These are phyloP conservation scores for Cymbidium sinense DNA, from an alignment of 106 monocot genomes.

Conservation along the genomic window DNA sequence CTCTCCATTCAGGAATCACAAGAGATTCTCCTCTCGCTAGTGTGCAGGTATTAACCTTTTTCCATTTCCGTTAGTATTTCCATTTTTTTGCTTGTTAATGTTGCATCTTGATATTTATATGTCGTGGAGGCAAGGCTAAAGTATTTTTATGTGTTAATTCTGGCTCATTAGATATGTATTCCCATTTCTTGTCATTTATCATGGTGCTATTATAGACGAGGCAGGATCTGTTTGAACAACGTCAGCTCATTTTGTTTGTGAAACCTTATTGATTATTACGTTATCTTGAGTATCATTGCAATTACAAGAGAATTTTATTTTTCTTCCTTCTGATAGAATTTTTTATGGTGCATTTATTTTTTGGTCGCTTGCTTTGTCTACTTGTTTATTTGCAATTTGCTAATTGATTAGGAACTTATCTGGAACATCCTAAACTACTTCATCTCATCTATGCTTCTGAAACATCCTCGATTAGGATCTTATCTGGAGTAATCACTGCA, in stretches of 20 bases:
- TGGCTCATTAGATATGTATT: not conserved
- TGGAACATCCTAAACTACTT: too few species aligned
- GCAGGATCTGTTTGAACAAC: not conserved
- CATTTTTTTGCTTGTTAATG: not conserved
- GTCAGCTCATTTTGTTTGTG: not conserved
- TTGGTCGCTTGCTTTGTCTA: too few species aligned
- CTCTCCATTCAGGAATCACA: slow-evolving; percentile 64
- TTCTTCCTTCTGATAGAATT: not conserved
- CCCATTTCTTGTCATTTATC: not conserved
- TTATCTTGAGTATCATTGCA: not conserved
- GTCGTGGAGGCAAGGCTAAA: not conserved
- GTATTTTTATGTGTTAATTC: not conserved
- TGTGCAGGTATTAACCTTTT: slow-evolving; percentile 48
- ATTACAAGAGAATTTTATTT: not conserved
- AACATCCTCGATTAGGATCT: too few species aligned
- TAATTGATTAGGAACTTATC: too few species aligned
- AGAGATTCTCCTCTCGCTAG: slow-evolving; percentile 82
- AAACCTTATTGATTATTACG: not conserved
- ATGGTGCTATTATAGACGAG: not conserved
- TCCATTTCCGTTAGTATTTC: not conserved
- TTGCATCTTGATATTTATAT: slow-evolving; percentile 1
- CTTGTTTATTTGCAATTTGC: too few species aligned
- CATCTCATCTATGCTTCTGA: too few species aligned
- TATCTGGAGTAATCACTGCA: too few species aligned
- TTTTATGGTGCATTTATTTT: too few species aligned